Conservation (phyloP, 2,329 filamentous ascomycete species). For the Sporothrix pallida region DNA sequence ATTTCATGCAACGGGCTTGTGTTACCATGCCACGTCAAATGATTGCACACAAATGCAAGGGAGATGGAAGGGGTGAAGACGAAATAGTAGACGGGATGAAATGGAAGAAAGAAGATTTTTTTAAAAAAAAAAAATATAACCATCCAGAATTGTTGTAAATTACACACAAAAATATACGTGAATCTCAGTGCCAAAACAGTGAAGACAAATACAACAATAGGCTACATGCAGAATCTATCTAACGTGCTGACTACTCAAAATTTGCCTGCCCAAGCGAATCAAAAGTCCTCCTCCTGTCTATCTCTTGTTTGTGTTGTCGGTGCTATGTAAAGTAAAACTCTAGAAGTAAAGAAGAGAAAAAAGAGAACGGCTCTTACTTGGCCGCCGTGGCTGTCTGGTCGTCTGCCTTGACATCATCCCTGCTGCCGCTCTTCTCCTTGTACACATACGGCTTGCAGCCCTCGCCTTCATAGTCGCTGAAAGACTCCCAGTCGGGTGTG, state of each 20-base stretch:
- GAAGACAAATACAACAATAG: too few species aligned
- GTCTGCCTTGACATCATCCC: too few species aligned
- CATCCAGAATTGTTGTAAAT: too few species aligned
- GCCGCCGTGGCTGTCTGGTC: not conserved
- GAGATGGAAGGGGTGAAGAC: not conserved
- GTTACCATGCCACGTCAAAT: not conserved
- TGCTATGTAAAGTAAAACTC: not conserved
- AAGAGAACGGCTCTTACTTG: not conserved
- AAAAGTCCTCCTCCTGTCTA: not conserved
- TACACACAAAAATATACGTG: too few species aligned
- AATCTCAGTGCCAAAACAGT: too few species aligned
- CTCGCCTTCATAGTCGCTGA: conserved; percentile 33
- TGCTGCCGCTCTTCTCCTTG: too few species aligned
- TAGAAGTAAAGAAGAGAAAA: not conserved
- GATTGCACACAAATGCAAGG: not conserved
- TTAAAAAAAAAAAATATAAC: not conserved
- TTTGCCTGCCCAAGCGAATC: not conserved
- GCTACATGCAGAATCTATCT: not conserved
- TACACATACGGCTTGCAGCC: not conserved
- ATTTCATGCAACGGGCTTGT: not conserved
- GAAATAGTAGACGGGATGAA: not conserved
- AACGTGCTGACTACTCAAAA: not conserved
- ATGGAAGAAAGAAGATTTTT: too few species aligned
- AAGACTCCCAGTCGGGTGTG: conserved; percentile 53
- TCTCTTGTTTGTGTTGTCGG: not conserved